These are phyloP conservation scores for Scedosporium apiospermum DNA, from an alignment of 2,329 filamentous ascomycete genomes.

Conservation along the genomic window DNA sequence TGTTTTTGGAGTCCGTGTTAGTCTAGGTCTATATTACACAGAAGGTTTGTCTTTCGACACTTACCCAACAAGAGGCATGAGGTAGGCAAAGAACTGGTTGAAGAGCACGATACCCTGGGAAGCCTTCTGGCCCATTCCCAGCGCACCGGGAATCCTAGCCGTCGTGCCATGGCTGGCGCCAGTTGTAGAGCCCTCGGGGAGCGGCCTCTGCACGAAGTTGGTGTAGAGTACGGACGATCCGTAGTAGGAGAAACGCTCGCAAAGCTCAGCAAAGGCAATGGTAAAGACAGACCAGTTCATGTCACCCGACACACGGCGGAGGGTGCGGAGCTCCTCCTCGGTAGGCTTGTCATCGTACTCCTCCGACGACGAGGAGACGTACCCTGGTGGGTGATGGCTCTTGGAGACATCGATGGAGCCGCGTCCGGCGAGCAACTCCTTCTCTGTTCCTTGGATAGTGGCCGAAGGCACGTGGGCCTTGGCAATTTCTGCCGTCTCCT, in stretches of 20 bases:
- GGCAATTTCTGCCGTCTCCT: conserved; percentile 13
- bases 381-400: conserved; percentile 11
- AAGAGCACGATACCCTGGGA: conserved; percentile 38
- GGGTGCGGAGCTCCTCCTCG: conserved; percentile 49
- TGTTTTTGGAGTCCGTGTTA: conserved; percentile 9
- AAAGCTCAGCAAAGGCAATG: conserved; percentile 64
- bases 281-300: conserved; percentile 59
- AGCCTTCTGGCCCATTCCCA: conserved; percentile 49
- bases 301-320: conserved; percentile 54
- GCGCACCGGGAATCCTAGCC: conserved; percentile 35
- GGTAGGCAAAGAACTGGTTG: conserved; percentile 53
- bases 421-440: conserved; percentile 12
- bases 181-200: conserved; percentile 44
- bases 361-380: conserved; percentile 17
- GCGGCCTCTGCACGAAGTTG: conserved; percentile 50
- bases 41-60: conserved; percentile 13
- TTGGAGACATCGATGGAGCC: conserved; percentile 19
- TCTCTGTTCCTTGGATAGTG: conserved; percentile 11
- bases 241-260: conserved; percentile 72
- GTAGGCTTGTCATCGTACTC: conserved; percentile 39
- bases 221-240: conserved; percentile 60
- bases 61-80: conserved; percentile 48
- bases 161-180: conserved; percentile 32
- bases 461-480: conserved; percentile 13
- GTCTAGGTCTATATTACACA: conserved; percentile 3